These are phyloP conservation scores for Lentinula lateritia DNA, from an alignment of 768 basidiomycete genomes.

Conservation along the genomic window DNA sequence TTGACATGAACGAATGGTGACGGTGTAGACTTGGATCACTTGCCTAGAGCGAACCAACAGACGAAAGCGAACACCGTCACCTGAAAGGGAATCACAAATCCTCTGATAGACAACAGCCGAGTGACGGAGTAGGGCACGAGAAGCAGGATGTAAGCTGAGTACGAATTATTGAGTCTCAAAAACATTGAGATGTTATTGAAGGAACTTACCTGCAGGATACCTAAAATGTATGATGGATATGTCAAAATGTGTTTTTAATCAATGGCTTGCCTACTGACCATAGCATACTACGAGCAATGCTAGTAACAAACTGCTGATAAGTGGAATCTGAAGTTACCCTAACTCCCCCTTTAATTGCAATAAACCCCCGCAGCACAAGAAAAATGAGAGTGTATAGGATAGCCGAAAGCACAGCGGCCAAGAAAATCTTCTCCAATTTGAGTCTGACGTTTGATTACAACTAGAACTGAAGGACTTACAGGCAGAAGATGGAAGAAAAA, in stretches of 20 bases:
- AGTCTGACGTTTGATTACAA: background rate
- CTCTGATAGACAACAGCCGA: slow-evolving; percentile 42
- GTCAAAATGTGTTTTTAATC: background rate
- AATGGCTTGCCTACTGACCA: slow-evolving; percentile 40
- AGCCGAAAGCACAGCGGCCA: slow-evolving; percentile 50
- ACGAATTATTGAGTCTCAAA: slow-evolving; percentile 2
- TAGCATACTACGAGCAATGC: slow-evolving; percentile 63
- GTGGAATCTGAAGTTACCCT: slow-evolving; percentile 40
- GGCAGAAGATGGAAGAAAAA: slow-evolving; percentile 59
- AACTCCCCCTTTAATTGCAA: slow-evolving; percentile 45
- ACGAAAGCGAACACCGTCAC: slow-evolving; percentile 43
- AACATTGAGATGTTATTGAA: background rate
- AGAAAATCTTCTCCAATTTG: slow-evolving; percentile 40
- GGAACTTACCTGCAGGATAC: slow-evolving; percentile 54
- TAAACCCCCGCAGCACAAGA: slow-evolving; percentile 53
- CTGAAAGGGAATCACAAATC: slow-evolving; percentile 39
- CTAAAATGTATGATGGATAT: slow-evolving; percentile 21
- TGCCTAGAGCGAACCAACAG: slow-evolving; percentile 52
- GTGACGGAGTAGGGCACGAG: slow-evolving; percentile 56
- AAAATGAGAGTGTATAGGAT: slow-evolving; percentile 58
- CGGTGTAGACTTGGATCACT: slow-evolving; percentile 13
- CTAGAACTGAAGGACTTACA: slow-evolving; percentile 24
- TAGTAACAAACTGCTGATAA: slow-evolving; percentile 56
- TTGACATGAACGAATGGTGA: background rate
- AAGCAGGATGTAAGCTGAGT: slow-evolving; percentile 51